Conservation (phyloP, 176 grass and related monocot species). For the Saccharum spontaneum region DNA sequence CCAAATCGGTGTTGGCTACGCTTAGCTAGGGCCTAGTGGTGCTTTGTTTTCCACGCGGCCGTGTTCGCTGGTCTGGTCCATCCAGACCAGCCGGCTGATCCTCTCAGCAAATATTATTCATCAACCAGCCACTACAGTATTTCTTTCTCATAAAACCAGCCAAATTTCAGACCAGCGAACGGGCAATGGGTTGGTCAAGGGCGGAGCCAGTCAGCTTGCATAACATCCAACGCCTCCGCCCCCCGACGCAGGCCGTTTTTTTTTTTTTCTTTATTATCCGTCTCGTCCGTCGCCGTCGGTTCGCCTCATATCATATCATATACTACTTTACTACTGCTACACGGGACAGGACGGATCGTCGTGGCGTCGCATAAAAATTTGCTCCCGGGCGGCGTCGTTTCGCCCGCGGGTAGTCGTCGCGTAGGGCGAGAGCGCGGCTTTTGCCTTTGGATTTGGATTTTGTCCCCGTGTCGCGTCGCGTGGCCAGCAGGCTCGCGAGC, state of each 20-base stretch:
- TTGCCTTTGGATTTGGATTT: neutral
- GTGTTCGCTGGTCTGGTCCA: no score
- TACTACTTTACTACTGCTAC: no score
- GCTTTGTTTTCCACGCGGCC: neutral
- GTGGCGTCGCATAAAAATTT: neutral
- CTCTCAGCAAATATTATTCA: no score
- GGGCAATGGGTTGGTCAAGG: neutral
- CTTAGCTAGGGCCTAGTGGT: neutral
- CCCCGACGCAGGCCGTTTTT: neutral
- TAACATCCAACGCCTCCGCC: neutral
- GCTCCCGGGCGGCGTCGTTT: conserved; percentile 16
- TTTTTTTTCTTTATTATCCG: neutral
- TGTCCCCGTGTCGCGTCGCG: neutral
- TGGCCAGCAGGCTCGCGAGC: neutral
- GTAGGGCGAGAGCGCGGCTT: neutral
- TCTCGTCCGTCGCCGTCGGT: conserved; percentile 31
- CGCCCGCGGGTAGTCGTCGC: neutral
- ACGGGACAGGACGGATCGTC: neutral
- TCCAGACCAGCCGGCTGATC: no score
- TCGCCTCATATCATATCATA: neutral
- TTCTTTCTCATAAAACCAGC: no score
- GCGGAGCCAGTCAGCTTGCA: neutral
- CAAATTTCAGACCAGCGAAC: no score
- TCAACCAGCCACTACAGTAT: no score
- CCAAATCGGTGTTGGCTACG: conserved; percentile 2